Conservation (phyloP, 2,329 filamentous ascomycete genomes). For the Colletotrichum sp. region DNA sequence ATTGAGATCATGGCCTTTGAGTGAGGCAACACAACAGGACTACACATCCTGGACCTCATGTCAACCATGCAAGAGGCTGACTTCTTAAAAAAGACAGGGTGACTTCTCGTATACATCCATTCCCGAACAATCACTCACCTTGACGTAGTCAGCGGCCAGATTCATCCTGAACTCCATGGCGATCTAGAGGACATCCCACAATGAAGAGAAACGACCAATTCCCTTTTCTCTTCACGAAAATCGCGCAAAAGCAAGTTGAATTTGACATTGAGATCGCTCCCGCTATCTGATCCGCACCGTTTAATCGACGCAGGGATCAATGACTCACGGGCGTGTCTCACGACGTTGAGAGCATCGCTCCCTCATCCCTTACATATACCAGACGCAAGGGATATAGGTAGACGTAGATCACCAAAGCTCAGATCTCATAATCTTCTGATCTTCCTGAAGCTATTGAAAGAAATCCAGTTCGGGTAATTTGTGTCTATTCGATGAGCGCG, state of each 20-base stretch:
- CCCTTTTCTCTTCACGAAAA: not conserved
- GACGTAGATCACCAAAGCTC: not conserved
- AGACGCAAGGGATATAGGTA: not conserved
- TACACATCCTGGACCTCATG: no score
- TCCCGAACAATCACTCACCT: not conserved
- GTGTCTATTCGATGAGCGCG: not conserved
- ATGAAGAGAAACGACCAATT: rapidly evolving
- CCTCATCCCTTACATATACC: not conserved
- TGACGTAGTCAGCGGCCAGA: rapidly evolving
- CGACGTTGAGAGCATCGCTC: not conserved
- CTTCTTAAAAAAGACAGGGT: rapidly evolving
- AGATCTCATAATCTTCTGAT: not conserved
- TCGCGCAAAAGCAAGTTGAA: not conserved
- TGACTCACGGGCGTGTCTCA: not conserved
- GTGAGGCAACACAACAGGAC: not conserved
- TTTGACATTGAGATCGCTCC: not conserved
- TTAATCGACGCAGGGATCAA: not conserved
- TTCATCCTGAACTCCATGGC: not conserved
- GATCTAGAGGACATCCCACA: rapidly evolving
- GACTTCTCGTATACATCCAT: not conserved
- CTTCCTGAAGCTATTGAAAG: not conserved
- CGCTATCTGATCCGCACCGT: not conserved
- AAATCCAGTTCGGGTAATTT: rapidly evolving
- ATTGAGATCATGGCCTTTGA: not conserved
- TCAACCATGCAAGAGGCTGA: not conserved